Evolutionary conservation across 179 eudicot species (phyloP), one percentile per base, ranked within the genome.

Genomic region (Gypsophila paniculata): DNA sequence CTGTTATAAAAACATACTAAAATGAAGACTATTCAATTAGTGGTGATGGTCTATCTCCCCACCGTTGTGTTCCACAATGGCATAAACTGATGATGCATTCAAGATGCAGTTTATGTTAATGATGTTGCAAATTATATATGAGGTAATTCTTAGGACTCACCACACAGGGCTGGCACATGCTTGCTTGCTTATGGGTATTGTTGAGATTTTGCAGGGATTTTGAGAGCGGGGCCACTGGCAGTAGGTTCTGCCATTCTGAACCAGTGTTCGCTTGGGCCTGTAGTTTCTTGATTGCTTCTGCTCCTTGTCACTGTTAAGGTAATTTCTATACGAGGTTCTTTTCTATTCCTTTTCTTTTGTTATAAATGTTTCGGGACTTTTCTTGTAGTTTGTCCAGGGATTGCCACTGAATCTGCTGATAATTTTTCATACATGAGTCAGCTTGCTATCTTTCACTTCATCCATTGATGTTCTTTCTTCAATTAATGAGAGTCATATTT

Each of bases 301-400:
- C 52, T 46, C 52, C 15, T 91, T 26, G 99, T 90, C 2, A 89
- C 97, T 46, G 99, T 91, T 34, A 94, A 91, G 97, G 99, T 87
- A 76, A 69, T 73, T 42, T 58, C 18, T 59, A 4, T 38, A 14
- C 52, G 36, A 54, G 52, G 52, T 46, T 46, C 15, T 46, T 46
- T 46, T 46, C 34, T 29, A 29, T 46, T 46, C 52, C 52, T 46
- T 12, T 46, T 46, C 52, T 46, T 46, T 46, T 11, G 15, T 46
- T 46, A 10, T 46, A 9, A 10, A 10, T 10, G 14, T 4, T 46
- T 10, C 14, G 14, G 52, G 52, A 13, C 14, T 46, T 46, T 46
- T 46, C 1, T 46, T 46, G 52, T 46, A 46, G 52, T 46, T 46
- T 11, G 52, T 46, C 15, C 17, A 46, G 17, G 52, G 52, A 11